Conservation (phyloP, 306 rosid species). For the Canavalia ensiformis region DNA sequence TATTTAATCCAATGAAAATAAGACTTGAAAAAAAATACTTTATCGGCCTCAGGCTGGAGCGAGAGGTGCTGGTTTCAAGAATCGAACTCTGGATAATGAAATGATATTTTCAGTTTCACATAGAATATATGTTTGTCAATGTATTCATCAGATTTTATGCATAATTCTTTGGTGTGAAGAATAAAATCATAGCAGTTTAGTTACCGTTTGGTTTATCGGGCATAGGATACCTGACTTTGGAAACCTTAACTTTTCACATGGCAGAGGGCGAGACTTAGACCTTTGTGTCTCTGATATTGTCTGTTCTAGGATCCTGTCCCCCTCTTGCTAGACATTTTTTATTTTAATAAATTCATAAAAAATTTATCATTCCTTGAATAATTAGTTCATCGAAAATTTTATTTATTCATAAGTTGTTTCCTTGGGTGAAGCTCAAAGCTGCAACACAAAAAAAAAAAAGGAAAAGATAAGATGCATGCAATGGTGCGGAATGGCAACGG, state of each 20-base stretch:
- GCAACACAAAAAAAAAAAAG: background rate
- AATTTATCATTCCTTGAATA: conserved; percentile 1
- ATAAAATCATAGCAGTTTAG: background rate
- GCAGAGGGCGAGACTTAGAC: conserved; percentile 48
- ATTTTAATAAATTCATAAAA: conserved; percentile 28
- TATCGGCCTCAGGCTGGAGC: background rate
- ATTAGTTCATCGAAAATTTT: conserved; percentile 8
- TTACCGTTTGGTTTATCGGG: conserved; percentile 38
- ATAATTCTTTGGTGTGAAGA: background rate
- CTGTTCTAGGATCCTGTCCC: conserved; percentile 49
- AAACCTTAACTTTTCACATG: conserved; percentile 63
- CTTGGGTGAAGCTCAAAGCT: conserved; percentile 36
- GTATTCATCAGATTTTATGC: background rate
- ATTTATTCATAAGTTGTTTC: background rate
- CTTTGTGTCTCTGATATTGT: conserved; percentile 55
- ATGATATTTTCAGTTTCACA: background rate
- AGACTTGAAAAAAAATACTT: background rate
- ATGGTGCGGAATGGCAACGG: background rate
- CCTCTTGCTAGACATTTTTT: conserved; percentile 49
- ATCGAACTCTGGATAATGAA: background rate
- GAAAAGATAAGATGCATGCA: background rate
- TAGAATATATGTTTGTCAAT: background rate
- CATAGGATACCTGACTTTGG: conserved; percentile 67
- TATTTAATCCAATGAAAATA: background rate
- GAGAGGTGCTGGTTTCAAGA: conserved; percentile 19